Conservation (phyloP, 306 rosid species). For the Ormosia emarginata region DNA sequence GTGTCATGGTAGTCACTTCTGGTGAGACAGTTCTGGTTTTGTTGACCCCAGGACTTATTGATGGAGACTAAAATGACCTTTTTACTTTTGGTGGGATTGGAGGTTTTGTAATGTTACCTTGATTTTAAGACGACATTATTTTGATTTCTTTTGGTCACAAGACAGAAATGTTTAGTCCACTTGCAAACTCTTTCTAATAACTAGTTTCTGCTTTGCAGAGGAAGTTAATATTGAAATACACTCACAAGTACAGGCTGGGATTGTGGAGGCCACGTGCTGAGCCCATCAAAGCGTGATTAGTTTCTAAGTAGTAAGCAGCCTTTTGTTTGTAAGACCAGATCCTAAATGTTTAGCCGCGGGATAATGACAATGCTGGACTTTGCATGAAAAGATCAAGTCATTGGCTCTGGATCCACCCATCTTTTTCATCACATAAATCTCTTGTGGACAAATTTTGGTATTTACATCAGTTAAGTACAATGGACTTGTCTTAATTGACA, state of each 20-base stretch:
- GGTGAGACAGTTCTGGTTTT: not conserved
- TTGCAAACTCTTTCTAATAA: conserved; percentile 13
- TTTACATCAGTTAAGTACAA: conserved; percentile 8
- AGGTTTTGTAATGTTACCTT: conserved; percentile 1
- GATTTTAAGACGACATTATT: not conserved
- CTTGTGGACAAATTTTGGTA: conserved; percentile 12
- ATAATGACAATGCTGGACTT: not conserved
- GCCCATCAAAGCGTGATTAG: conserved; percentile 42
- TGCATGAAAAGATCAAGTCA: conserved; percentile 11
- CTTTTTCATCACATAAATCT: conserved; percentile 10
- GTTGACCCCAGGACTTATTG: not conserved
- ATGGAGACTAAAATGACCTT: not conserved
- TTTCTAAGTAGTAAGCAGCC: conserved; percentile 14
- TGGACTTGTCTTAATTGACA: conserved; percentile 13
- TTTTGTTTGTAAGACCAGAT: not conserved
- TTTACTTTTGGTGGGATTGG: not conserved
- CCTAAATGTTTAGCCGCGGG: not conserved
- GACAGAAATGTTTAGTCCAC: not conserved
- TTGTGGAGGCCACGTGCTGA: conserved; percentile 78
- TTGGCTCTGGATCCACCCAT: not conserved
- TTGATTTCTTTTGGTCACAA: not conserved
- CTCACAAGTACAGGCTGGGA: conserved; percentile 86
- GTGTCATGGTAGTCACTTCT: not conserved
- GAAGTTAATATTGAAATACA: conserved; percentile 73
- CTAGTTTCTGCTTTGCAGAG: conserved; percentile 55